Percentiles rank a stretch among this genome's conserved stretches.
Evolutionary conservation across 1,139 yeast species (phyloP).

Genomic region (Nakaseomyces bracarensis): DNA sequence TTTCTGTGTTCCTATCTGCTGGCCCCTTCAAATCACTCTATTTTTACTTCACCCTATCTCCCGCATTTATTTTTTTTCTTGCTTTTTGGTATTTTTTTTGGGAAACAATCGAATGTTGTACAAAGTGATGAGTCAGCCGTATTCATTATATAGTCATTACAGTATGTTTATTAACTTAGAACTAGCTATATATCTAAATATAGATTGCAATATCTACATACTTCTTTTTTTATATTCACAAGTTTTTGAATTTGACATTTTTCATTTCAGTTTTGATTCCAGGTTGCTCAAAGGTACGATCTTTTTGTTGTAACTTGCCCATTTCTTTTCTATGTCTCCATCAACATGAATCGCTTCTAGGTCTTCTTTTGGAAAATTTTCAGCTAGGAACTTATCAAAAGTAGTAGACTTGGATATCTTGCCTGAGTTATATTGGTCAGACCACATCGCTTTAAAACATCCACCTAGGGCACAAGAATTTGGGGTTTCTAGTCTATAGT

Average conservation of each 20-base stretch:
- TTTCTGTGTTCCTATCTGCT: not conserved
- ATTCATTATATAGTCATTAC: not conserved
- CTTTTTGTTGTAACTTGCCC: conserved; percentile 32
- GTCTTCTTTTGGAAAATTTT: conserved; percentile 42
- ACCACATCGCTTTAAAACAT: conserved; percentile 79
- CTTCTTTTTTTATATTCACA: too few species aligned
- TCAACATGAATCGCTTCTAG: conserved; percentile 35
- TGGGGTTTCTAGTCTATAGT: conserved; percentile 65
- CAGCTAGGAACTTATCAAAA: conserved; percentile 37
- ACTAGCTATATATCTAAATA: not conserved
- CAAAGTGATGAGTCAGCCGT: conserved; percentile 1
- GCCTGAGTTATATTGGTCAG: conserved; percentile 29
- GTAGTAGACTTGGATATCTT: conserved; percentile 14
- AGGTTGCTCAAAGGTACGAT: conserved; percentile 31
- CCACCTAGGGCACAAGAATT: conserved; percentile 97
- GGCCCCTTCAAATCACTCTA: not conserved
- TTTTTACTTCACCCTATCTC: not conserved
- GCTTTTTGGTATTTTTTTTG: not conserved
- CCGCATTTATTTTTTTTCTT: not conserved
- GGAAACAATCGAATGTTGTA: not conserved
- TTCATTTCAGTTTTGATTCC: conserved; percentile 19
- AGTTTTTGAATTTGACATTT: not conserved
- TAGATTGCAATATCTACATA: too few species aligned
- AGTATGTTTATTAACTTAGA: not conserved
- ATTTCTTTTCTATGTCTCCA: conserved; percentile 23